phyloP scores from a whole-genome alignment of 345 rosid species.

The Atalantia buxifolia region DNA sequence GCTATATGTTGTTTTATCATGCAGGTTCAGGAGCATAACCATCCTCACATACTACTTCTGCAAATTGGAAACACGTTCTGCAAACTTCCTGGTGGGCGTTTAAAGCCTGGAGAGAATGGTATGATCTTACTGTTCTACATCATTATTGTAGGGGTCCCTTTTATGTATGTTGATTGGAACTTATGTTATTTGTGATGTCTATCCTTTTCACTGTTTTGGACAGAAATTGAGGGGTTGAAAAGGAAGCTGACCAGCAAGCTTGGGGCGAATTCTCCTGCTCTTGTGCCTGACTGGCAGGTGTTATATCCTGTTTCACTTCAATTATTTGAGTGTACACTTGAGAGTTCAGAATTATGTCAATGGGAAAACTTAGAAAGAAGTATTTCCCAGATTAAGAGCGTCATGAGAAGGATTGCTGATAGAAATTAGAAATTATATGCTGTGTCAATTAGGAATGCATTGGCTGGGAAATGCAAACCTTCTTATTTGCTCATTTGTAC shows the following conservation, averaged over 20 bases:
- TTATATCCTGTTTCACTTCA: neutral
- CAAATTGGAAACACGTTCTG: constrained; percentile 97
- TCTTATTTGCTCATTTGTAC: neutral
- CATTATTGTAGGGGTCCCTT: neutral
- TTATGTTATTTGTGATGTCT: constrained; percentile 11
- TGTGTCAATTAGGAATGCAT: neutral
- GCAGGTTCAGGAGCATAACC: constrained; percentile 97
- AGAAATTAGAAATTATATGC: neutral
- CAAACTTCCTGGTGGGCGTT: constrained; percentile 97
- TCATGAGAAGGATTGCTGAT: neutral
- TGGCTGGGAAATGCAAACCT: neutral
- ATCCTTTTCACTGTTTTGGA: constrained; percentile 7
- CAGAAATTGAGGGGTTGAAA: constrained; percentile 90
- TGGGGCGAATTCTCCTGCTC: constrained; percentile 78
- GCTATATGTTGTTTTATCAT: constrained; percentile 15
- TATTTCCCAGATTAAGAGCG: neutral
- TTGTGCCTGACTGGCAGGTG: constrained; percentile 96
- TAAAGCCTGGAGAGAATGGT: constrained; percentile 99
- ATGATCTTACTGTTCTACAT: neutral
- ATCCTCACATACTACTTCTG: constrained; percentile 94
- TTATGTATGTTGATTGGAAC: neutral
- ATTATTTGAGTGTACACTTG: neutral
- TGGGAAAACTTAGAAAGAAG: neutral
- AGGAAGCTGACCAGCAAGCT: constrained; percentile 96
- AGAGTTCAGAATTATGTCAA: neutral